Percentiles rank a stretch among this genome's conserved stretches.
Conservation (phyloP, 2,329 filamentous ascomycete genomes). For the Davidsoniella virescens region DNA sequence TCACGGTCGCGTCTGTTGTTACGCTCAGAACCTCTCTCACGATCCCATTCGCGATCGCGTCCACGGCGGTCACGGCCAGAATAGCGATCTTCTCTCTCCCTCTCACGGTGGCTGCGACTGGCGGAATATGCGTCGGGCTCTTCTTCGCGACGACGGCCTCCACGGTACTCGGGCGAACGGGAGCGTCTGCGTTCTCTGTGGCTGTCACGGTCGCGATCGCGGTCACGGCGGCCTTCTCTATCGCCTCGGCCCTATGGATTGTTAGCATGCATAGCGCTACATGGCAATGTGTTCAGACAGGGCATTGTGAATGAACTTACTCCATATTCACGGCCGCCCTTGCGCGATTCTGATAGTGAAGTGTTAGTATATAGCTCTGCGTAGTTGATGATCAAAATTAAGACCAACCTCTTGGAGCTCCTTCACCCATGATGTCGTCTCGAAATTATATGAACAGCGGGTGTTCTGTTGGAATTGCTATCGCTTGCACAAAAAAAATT, state of each 20-base stretch:
- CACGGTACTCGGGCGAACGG: slow-evolving; percentile 55
- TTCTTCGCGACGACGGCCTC: slow-evolving; percentile 55
- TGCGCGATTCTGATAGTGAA: slow-evolving; percentile 28
- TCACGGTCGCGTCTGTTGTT: slow-evolving; percentile 8
- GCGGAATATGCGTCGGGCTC: slow-evolving; percentile 82
- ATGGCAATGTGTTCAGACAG: neutral
- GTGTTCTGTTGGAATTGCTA: neutral
- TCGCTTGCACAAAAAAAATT: slow-evolving; percentile 1
- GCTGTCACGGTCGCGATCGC: slow-evolving; percentile 25
- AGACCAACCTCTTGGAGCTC: slow-evolving; percentile 16
- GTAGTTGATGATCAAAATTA: neutral
- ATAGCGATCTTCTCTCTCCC: slow-evolving; percentile 88
- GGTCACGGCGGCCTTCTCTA: slow-evolving; percentile 22
- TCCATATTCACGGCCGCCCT: slow-evolving; percentile 36
- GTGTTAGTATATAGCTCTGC: neutral
- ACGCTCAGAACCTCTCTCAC: slow-evolving; percentile 42
- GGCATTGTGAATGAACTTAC: slow-evolving; percentile 22
- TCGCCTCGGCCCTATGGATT: slow-evolving; percentile 19
- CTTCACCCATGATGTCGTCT: slow-evolving; percentile 53
- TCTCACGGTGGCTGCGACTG: slow-evolving; percentile 79
- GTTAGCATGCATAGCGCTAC: neutral
- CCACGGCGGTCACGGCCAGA: slow-evolving; percentile 45
- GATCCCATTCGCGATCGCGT: slow-evolving; percentile 62
- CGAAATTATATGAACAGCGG: neutral
- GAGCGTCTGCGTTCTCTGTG: slow-evolving; percentile 56